phyloP scores from a whole-genome alignment of 495 filamentous ascomycete species.

The Neohortaea acidophila region DNA sequence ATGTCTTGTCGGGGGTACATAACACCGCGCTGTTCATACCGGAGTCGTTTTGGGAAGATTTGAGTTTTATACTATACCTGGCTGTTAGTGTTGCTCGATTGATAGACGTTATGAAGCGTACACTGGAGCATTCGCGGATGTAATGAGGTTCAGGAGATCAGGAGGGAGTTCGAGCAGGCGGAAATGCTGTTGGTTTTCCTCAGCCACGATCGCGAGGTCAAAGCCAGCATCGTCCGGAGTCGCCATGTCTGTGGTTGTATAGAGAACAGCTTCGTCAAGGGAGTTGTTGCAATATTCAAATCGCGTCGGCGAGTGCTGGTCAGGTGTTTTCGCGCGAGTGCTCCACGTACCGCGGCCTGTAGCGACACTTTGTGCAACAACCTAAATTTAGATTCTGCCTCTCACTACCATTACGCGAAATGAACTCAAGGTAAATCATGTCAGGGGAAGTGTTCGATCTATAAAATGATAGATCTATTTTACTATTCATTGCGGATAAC shows the following conservation, averaged over 20 bases:
- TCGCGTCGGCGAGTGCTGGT: no score
- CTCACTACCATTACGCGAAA: no score
- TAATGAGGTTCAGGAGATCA: conserved; percentile 50
- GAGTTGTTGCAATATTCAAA: conserved; percentile 1
- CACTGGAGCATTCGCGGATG: conserved; percentile 18
- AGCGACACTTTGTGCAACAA: no score
- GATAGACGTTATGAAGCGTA: conserved; percentile 8
- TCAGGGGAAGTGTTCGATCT: no score
- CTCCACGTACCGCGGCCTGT: no score
- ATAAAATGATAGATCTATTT: no score
- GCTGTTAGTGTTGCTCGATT: conserved; percentile 16
- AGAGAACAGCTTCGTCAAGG: not conserved
- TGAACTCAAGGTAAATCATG: no score
- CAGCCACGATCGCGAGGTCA: conserved; percentile 40
- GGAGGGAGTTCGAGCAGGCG: conserved; percentile 69
- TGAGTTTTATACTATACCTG: conserved; percentile 46
- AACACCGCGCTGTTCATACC: conserved; percentile 56
- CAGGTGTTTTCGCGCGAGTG: no score
- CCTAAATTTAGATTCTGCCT: no score
- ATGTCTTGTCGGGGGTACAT: conserved; percentile 53
- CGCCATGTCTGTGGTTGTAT: conserved; percentile 37
- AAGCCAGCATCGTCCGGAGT: conserved; percentile 45
- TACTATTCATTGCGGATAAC: no score
- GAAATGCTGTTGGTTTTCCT: conserved; percentile 43
- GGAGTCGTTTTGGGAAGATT: conserved; percentile 31